Evolutionary conservation across 2,329 filamentous ascomycete genomes (phyloP), one percentile per base, ranked within the genome.

Genomic region (Talaromyces sp.): DNA sequence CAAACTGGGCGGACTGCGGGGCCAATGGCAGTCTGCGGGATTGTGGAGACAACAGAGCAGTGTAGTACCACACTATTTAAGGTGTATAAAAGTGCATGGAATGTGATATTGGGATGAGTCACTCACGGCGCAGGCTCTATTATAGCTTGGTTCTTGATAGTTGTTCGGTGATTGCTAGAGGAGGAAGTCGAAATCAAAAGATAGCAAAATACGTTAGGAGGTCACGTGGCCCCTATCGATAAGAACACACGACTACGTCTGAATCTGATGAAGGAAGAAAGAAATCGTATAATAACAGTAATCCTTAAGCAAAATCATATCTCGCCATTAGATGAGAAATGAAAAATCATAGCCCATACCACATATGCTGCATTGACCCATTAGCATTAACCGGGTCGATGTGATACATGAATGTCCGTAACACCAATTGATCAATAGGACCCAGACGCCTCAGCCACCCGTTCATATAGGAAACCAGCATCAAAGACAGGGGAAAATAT

Each of bases 1-100:
- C 58, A 65, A 60, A 52, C 33, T 52, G 60, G 43, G n/a, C 58
- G 35, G 54, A 63, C 50, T 64, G 65, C 65, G 65, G 64, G 64
- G 64, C 60, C 60, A 58, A 63, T 63, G 50, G 59, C 19, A 48
- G 64, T 24, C 27, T 59, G 41, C 52, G 64, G 64, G 41, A 45
- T 47, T 58, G 64, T 65, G 64, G 64, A 37, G 64, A 62, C 64
- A 47, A 16, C 33, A 47, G 35, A 48, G 11, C 16, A 33, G 14
- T 31, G 48, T 10, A 33, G 33, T 13, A 35, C 31, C n/a, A 35
- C 50, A 19, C 10, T 19, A 19, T 16, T 35, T 19, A n/a, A 10
- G 22, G 48, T 33, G 19, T 22, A 22, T 54, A 19, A 35, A 31
- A 54, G 27, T 35, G 33, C 14, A 24, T 33, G 14, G 48, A 52